phyloP scores from a whole-genome alignment of 1,284 basidiomycete genomes.

The Ustilago vetiveriae region DNA sequence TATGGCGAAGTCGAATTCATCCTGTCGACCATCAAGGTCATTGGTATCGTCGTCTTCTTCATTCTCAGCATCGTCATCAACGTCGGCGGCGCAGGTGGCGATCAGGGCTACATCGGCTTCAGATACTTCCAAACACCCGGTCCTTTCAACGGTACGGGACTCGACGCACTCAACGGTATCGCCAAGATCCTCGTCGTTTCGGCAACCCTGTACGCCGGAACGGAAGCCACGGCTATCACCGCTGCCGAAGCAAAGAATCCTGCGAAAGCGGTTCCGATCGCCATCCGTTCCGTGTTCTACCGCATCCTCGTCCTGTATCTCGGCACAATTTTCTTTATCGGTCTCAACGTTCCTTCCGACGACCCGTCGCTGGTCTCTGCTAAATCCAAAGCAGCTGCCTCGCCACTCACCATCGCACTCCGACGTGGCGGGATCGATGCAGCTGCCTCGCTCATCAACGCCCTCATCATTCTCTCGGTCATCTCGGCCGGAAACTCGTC shows the following conservation, averaged over 20 bases:
- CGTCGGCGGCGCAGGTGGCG: constrained; percentile 36
- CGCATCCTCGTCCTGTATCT: constrained; percentile 78
- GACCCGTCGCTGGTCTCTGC: constrained; percentile 39
- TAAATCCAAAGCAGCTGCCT: constrained; percentile 29
- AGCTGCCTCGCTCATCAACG: constrained; percentile 50
- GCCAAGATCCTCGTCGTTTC: constrained; percentile 77
- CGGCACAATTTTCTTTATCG: constrained; percentile 53
- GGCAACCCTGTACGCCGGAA: constrained; percentile 72
- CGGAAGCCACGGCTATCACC: constrained; percentile 71
- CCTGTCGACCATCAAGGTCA: constrained; percentile 42
- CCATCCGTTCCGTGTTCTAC: constrained; percentile 73
- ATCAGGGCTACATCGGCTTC: constrained; percentile 47
- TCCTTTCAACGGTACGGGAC: constrained; percentile 61
- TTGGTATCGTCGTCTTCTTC: constrained; percentile 47
- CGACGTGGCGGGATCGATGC: constrained; percentile 39
- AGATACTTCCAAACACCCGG: constrained; percentile 68
- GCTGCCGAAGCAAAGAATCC: constrained; percentile 55
- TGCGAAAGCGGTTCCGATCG: constrained; percentile 37
- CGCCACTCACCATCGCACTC: constrained; percentile 54
- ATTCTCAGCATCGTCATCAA: constrained; percentile 50
- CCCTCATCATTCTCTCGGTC: constrained; percentile 51
- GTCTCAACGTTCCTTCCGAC: constrained; percentile 44
- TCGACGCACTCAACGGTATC: constrained; percentile 55
- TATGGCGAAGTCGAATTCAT: constrained; percentile 63
- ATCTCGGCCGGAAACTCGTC: constrained; percentile 51